phyloP scores from a whole-genome alignment of 108 stramenopile species.

The Skeletonema costatum region DNA sequence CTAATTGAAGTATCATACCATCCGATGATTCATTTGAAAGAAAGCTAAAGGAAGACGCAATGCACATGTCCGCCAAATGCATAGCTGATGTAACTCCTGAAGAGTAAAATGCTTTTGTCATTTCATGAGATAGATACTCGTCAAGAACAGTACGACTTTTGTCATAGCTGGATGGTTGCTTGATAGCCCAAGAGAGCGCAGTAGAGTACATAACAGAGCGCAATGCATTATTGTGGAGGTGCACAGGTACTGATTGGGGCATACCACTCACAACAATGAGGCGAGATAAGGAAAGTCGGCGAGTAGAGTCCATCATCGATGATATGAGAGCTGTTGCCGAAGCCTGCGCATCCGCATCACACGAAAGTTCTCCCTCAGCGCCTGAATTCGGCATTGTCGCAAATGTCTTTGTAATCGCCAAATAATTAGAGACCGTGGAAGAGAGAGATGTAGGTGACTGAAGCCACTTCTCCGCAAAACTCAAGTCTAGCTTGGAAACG shows the following conservation, averaged over 20 bases:
- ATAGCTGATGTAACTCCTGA: slow-evolving; percentile 3
- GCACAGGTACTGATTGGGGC: background rate
- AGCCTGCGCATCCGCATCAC: slow-evolving; percentile 8
- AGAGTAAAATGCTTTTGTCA: background rate
- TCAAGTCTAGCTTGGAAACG: slow-evolving; percentile 13
- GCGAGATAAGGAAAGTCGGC: slow-evolving; percentile 35
- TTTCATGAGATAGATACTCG: slow-evolving; percentile 11
- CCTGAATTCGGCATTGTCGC: background rate
- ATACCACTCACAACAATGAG: slow-evolving; percentile 26
- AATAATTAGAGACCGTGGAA: background rate
- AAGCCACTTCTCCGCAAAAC: slow-evolving; percentile 36
- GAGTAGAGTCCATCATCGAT: slow-evolving; percentile 22
- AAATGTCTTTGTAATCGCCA: slow-evolving; percentile 17
- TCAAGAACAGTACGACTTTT: slow-evolving; percentile 31
- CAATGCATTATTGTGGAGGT: slow-evolving; percentile 23
- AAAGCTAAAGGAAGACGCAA: slow-evolving; percentile 8
- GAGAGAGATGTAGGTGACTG: slow-evolving; percentile 24
- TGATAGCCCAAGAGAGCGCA: slow-evolving; percentile 39
- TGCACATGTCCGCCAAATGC: slow-evolving; percentile 15
- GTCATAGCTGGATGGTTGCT: slow-evolving; percentile 27
- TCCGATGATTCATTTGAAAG: background rate
- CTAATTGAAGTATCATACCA: background rate
- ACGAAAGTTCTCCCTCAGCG: background rate
- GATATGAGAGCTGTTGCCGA: slow-evolving; percentile 19
- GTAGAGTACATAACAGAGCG: slow-evolving; percentile 32